Conservation (phyloP, 108 stramenopile genomes). For the Hondaea fermentalgiana region DNA sequence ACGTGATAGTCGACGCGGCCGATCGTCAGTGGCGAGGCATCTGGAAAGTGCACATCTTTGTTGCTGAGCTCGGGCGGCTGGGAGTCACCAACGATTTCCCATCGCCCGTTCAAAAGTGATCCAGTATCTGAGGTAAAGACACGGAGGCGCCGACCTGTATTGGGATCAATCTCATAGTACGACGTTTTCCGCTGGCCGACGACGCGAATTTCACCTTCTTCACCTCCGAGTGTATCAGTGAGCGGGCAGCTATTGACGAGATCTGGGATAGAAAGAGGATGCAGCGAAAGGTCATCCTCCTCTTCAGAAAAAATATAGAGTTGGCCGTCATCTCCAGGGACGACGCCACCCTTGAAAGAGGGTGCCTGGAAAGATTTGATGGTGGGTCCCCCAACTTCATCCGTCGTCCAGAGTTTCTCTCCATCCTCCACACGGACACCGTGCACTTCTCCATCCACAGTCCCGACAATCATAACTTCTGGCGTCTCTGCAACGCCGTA, state of each 20-base stretch:
- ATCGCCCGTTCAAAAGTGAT: neutral
- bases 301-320: neutral
- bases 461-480: neutral
- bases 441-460: neutral
- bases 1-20: constrained; percentile 4
- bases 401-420: neutral
- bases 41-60: neutral
- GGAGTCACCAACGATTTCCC: neutral
- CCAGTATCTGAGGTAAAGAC: constrained; percentile 2
- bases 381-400: constrained; percentile 1
- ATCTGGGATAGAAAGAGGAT: neutral
- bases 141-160: neutral
- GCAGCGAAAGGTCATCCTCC: neutral
- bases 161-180: neutral
- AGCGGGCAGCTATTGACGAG: neutral
- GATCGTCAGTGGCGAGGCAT: neutral
- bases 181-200: neutral
- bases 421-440: neutral
- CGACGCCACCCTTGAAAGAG: neutral
- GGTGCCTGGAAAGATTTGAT: neutral
- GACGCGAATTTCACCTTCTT: neutral
- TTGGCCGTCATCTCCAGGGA: neutral
- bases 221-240: neutral
- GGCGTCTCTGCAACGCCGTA: neutral
- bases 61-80: neutral